phyloP scores from a whole-genome alignment of 2,329 filamentous ascomycete species.

The Blastomyces gilchristii region DNA sequence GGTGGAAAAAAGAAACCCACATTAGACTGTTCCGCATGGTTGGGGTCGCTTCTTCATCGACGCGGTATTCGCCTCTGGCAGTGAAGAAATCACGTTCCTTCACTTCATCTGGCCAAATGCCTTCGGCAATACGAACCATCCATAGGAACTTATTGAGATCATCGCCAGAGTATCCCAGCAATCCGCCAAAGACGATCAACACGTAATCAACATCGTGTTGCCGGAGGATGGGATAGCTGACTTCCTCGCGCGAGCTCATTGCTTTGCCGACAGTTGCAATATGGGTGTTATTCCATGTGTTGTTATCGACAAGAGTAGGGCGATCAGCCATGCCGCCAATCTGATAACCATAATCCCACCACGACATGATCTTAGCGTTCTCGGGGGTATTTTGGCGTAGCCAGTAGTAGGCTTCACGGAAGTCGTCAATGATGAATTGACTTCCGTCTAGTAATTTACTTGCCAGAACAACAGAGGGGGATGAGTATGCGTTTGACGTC shows the following conservation, averaged over 20 bases:
- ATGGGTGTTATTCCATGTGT: slow-evolving; percentile 99
- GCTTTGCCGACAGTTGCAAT: slow-evolving; percentile 98
- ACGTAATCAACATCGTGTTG: slow-evolving; percentile 99
- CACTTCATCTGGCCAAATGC: slow-evolving; percentile 99
- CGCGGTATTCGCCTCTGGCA: slow-evolving; percentile 80
- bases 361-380: slow-evolving; percentile 97
- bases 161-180: slow-evolving; percentile 93
- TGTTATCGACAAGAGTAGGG: slow-evolving; percentile 96
- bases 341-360: slow-evolving; percentile 99
- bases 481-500: slow-evolving; percentile 97
- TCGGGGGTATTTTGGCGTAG: slow-evolving; percentile 91
- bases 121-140: slow-evolving; percentile 99
- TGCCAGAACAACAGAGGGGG: slow-evolving; percentile 89
- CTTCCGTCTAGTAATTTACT: slow-evolving; percentile 86
- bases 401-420: slow-evolving; percentile 99
- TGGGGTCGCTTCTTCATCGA: slow-evolving; percentile 85
- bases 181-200: slow-evolving; percentile 90
- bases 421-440: slow-evolving; percentile 98
- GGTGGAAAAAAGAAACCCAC: slow-evolving; percentile 46
- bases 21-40: slow-evolving; percentile 99
- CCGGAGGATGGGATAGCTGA: slow-evolving; percentile 96
- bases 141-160: slow-evolving; percentile 99
- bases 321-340: slow-evolving; percentile 99
- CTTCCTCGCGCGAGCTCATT: slow-evolving; percentile 94
- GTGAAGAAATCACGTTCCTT: slow-evolving; percentile 97